phyloP scores from a whole-genome alignment of 257 asterid species.

The Przewalskia tangutica region DNA sequence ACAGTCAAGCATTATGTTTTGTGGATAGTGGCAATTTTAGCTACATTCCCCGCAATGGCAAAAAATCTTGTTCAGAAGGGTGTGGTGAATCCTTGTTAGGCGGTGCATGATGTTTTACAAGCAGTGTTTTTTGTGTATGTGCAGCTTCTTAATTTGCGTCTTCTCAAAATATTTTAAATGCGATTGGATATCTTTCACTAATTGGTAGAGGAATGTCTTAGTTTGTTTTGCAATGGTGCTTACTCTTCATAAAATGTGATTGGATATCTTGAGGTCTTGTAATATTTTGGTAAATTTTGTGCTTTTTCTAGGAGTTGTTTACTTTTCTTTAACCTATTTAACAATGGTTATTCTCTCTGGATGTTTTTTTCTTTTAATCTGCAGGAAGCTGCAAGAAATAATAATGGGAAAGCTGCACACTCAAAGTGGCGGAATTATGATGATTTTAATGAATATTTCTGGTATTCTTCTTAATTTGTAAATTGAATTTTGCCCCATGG shows the following conservation, averaged over 20 bases:
- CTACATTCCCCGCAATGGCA: not conserved
- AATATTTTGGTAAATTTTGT: not conserved
- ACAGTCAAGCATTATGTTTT: not conserved
- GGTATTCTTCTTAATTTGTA: conserved; percentile 29
- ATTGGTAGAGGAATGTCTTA: not conserved
- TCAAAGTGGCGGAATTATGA: conserved; percentile 95
- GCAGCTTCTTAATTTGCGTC: not conserved
- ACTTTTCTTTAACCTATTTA: not conserved
- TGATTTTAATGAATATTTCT: conserved; percentile 92
- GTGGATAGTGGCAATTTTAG: not conserved
- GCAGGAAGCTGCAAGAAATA: conserved; percentile 71
- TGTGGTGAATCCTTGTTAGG: not conserved
- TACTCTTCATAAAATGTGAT: not conserved
- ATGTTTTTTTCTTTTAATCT: not conserved
- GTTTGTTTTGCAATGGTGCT: not conserved
- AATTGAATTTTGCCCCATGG: not conserved
- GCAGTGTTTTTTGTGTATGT: not conserved
- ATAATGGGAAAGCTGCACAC: conserved; percentile 89
- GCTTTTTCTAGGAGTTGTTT: not conserved
- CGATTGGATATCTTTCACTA: not conserved
- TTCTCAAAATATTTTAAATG: not conserved
- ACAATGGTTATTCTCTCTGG: not conserved
- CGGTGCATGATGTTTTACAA: not conserved
- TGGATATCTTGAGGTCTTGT: not conserved
- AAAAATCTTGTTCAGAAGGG: not conserved